phyloP scores from a whole-genome alignment of 2,329 filamentous ascomycete species.

The Curvularia eragrostidis region DNA sequence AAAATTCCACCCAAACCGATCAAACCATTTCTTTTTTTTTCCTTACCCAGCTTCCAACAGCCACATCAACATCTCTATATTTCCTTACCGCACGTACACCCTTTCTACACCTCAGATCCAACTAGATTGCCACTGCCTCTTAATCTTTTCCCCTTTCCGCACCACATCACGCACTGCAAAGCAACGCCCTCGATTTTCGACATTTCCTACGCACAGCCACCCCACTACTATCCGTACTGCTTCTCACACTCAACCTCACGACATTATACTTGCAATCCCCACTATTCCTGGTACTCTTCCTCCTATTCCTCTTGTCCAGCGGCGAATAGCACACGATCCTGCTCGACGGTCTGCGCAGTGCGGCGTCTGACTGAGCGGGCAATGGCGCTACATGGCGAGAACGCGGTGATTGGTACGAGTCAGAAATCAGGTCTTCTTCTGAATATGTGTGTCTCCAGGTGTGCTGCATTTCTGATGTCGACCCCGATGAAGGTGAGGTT shows the following conservation, averaged over 20 bases:
- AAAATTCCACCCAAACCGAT: not conserved
- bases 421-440: constrained; percentile 10
- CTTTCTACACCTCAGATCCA: not conserved
- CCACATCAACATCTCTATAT: not conserved
- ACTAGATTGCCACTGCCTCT: not conserved
- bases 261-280: not conserved
- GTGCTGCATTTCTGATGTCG: not conserved
- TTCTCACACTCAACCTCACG: not conserved
- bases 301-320: constrained; percentile 7
- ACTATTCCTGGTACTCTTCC: not conserved
- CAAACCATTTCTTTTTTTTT: not conserved
- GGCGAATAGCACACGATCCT: constrained; percentile 11
- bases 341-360: constrained; percentile 2
- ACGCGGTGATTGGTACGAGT: not conserved
- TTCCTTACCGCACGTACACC: not conserved
- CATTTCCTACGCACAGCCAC: not conserved
- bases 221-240: not conserved
- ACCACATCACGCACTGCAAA: not conserved
- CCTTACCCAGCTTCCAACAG: not conserved
- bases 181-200: not conserved
- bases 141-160: not conserved
- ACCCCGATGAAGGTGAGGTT: not conserved
- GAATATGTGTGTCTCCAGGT: not conserved
- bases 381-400: not conserved
- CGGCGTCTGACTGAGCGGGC: not conserved